phyloP scores from a whole-genome alignment of 371 early-diverging fungal genomes.

The Mucor mucedo region DNA sequence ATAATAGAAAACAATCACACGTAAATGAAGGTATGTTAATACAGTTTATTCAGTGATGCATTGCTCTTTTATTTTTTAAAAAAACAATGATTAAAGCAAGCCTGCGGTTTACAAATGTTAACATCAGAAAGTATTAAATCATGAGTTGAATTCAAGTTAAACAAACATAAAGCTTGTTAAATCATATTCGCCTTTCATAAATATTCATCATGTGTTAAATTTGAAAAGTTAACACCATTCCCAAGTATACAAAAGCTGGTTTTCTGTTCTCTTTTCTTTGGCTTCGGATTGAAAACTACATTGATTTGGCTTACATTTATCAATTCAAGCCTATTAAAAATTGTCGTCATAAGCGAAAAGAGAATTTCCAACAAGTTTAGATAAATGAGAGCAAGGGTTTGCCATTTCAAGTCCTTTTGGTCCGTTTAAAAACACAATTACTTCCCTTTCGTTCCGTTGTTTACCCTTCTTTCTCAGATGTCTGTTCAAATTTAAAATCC shows the following conservation, averaged over 20 bases:
- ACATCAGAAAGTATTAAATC: slow-evolving; percentile 1
- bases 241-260: background rate
- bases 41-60: no score
- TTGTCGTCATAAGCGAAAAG: slow-evolving; percentile 4
- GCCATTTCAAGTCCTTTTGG: background rate
- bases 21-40: no score
- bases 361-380: background rate
- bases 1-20: no score
- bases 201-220: slow-evolving; percentile 1
- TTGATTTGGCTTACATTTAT: slow-evolving; percentile 11
- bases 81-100: background rate
- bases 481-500: slow-evolving; percentile 9
- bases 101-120: background rate
- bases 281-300: slow-evolving; percentile 11
- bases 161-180: background rate
- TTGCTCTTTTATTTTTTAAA: no score
- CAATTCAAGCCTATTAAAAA: slow-evolving; percentile 4
- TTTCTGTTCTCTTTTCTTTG: background rate
- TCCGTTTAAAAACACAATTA: background rate
- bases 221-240: background rate
- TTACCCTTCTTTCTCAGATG: background rate
- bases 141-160: background rate
- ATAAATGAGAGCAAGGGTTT: background rate
- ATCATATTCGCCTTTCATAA: slow-evolving; percentile 11
- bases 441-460: background rate